Evolutionary conservation across 192 early-diverging fungal genomes (phyloP), one percentile per base, ranked within the genome.

Genomic region (Umbelopsis vinacea): DNA sequence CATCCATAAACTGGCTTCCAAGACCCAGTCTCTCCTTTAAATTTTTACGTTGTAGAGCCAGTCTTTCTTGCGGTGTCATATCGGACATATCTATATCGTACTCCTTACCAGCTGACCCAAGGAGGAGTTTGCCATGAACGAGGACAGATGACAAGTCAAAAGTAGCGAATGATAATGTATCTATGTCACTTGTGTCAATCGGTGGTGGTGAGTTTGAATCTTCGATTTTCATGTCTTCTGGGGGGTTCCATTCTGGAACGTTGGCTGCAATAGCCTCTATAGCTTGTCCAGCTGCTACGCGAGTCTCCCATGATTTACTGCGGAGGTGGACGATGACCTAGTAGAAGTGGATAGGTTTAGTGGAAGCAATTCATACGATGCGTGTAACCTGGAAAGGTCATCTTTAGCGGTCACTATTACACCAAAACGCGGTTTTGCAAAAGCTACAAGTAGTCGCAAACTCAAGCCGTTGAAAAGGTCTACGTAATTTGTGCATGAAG

Each of bases 261-360:
- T 97, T 93, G 46, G 86, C 80, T 52, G 94, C 93, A 73, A 99
- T 97, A 6, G 93, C 92, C 67, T 96, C 94, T 8, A 99, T 78
- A 8, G 98, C 96, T 47, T 91, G 86, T 3, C 92, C 93, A 0
- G 96, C 96, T n/a, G 98, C 98, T 40, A 92, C 88, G 4, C 98
- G 95, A 17, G 97, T 97, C 54, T 95, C 96, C 98, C 98, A 99
- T 72, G 87, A 88, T 76, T 91, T 91, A 77, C 91, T 95, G 37
- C 95, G 86, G 2, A 99, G 79, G 72, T 96, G 92, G 35, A 92
- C 90, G 3, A 96, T 74, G 11, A 95, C 92, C 92, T 94, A 72
- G 15, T 23, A n/a, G 26, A 19, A 69, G 38, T 63, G 45, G 66
- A 46, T 71, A 45, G 47, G 37, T 19, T 15, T 35, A 37, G 33